phyloP scores from a whole-genome alignment of 2,329 filamentous ascomycete genomes.

The Colletotrichum coccodes region DNA sequence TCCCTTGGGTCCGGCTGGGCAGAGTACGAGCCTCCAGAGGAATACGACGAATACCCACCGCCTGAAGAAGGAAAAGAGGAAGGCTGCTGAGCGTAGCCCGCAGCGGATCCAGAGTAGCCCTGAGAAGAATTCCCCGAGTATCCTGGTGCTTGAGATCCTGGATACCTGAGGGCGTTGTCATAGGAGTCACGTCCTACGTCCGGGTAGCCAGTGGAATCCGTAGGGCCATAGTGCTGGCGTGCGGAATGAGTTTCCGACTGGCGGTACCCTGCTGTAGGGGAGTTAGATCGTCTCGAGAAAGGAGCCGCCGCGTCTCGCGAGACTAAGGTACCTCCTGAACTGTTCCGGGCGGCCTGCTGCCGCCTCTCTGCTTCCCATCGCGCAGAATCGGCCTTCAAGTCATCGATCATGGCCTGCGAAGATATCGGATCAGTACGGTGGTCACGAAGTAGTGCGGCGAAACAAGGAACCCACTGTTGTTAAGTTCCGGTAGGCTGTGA shows the following conservation, averaged over 20 bases:
- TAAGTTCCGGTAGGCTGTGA: constrained; percentile 82
- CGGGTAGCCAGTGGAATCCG: constrained; percentile 39
- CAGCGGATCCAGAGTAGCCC: constrained; percentile 30
- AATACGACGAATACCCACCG: constrained; percentile 35
- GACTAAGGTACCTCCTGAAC: constrained; percentile 67
- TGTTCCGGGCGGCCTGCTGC: constrained; percentile 62
- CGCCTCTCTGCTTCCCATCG: constrained; percentile 71
- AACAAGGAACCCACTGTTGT: constrained; percentile 70
- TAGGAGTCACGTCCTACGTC: constrained; percentile 50
- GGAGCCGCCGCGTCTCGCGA: constrained; percentile 60
- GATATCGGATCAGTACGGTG: not conserved
- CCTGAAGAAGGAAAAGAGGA: constrained; percentile 21
- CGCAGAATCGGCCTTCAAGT: constrained; percentile 70
- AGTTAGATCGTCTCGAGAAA: constrained; percentile 67
- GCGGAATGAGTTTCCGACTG: constrained; percentile 60
- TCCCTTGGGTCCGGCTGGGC: constrained; percentile 32
- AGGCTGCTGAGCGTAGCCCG: constrained; percentile 29
- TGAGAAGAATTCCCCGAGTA: constrained; percentile 56
- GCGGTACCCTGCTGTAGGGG: constrained; percentile 66
- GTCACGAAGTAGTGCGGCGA: not conserved
- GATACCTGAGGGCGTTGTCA: constrained; percentile 59
- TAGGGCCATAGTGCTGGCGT: constrained; percentile 59
- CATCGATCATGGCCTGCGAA: constrained; percentile 70
- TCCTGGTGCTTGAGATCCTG: constrained; percentile 59
- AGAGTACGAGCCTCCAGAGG: constrained; percentile 31